Base-by-base conservation (phyloP, 305 asterid species). In the Rubia peregrina region DNA sequence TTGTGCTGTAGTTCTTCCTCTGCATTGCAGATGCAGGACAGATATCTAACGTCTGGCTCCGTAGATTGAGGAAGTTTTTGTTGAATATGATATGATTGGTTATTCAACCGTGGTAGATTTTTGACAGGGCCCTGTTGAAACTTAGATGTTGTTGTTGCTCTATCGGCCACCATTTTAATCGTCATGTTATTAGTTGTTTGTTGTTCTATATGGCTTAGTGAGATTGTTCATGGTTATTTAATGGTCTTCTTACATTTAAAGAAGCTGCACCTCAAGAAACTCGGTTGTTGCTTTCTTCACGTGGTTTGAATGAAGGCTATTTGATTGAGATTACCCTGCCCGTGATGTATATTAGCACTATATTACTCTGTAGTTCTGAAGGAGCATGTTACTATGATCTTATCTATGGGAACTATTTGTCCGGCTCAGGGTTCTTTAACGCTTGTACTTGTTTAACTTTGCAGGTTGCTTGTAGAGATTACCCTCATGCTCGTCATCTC, bases 381-480 rank as follows among this genome's bases (percentile, higher is more conserved):
- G 9, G 24, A 21, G 36, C 62, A 57, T 21, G 12, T 48, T 48
- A 3, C 13, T 48, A 48, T 9, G 17, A 48, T 16, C 5, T 9
- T 9, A 11, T 48, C 0, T 48, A 0, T 4, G 38, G 61, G 57
- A 51, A 51, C 57, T 51, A 22, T 24, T 59, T 43, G 24, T 21
- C 61, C 74, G 60, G 74, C 40, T 42, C 61, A 33, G 61, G 64
- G 59, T 70, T 80, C 59, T 61, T 55, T 63, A 41, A 3, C 59
- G 73, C 70, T 78, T 66, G 61, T 65, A 46, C 72, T 68, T 72
- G 61, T 70, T 66, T 51, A 73, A 65, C 51, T 71, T 40, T 78
- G 68, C 79, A 94, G 98, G 88, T 94, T 75, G 99, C 99, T 26
- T 91, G 97, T 80, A 82, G 99, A 81, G 99, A 94, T 81, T 94